These are phyloP conservation scores for Glonium stellatum DNA, from an alignment of 495 filamentous ascomycete genomes.

Conservation along the genomic window DNA sequence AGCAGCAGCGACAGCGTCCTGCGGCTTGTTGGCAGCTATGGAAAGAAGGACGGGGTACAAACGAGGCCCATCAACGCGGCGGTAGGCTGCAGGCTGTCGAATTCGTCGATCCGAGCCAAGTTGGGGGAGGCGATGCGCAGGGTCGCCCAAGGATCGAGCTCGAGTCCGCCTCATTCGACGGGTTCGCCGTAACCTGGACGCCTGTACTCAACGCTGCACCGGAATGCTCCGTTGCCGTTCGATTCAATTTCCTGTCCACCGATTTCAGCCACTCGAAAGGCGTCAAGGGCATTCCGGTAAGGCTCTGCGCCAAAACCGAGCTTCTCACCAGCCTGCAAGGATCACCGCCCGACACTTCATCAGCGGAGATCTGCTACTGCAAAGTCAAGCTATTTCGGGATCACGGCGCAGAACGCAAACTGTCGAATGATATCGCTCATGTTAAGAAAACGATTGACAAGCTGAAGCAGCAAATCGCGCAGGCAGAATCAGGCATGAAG, in stretches of 20 bases:
- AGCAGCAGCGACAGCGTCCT: conserved; percentile 76
- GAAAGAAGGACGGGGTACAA: conserved; percentile 87
- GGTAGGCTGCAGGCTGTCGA: conserved; percentile 89
- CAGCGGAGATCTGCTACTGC: conserved; percentile 78
- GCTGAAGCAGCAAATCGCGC: conserved; percentile 80
- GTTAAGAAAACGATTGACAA: conserved; percentile 94
- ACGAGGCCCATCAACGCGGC: conserved; percentile 80
- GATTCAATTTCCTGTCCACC: conserved; percentile 96
- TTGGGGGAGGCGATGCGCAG: conserved; percentile 55
- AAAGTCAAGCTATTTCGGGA: conserved; percentile 96
- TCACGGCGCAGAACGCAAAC: conserved; percentile 90
- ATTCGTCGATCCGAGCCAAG: conserved; percentile 73
- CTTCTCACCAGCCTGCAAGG: conserved; percentile 39
- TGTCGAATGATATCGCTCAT: conserved; percentile 88
- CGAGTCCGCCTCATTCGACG: conserved; percentile 79
- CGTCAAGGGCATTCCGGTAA: conserved; percentile 90
- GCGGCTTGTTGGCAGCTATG: conserved; percentile 87
- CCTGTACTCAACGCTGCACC: conserved; percentile 53
- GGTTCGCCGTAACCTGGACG: conserved; percentile 85
- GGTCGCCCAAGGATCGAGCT: conserved; percentile 69
- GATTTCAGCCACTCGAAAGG: conserved; percentile 98
- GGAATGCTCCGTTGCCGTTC: conserved; percentile 76
- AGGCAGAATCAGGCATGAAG: conserved; percentile 81
- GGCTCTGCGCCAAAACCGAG: conserved; percentile 86
- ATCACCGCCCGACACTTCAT: conserved; percentile 38